phyloP scores from a whole-genome alignment of 495 filamentous ascomycete species.

The Xylaria castorea region DNA sequence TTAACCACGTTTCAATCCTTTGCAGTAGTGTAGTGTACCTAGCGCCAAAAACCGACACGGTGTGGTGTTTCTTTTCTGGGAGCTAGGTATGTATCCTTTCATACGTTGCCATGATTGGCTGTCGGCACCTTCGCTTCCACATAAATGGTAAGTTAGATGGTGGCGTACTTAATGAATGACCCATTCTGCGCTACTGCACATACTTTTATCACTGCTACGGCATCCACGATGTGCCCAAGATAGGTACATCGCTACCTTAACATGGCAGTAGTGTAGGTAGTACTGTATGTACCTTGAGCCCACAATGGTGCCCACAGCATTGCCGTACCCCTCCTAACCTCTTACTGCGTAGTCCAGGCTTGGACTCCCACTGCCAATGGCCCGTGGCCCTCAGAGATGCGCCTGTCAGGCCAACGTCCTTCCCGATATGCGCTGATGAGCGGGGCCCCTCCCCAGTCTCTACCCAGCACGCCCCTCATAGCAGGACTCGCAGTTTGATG shows the following conservation, averaged over 20 bases:
- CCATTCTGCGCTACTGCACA: no score
- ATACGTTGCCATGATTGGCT: neutral
- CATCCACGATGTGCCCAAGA: no score
- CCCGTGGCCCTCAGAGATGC: neutral
- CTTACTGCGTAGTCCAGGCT: neutral
- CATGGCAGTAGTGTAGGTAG: no score
- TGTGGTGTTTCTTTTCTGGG: neutral
- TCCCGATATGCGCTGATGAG: constrained; percentile 14
- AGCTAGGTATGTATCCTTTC: neutral
- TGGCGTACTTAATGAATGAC: neutral
- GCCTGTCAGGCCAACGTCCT: constrained; percentile 18
- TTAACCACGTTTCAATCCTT: constrained; percentile 4
- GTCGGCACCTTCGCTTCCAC: neutral
- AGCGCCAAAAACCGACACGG: constrained; percentile 1
- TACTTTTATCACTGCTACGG: no score
- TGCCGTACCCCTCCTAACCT: neutral
- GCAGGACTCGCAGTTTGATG: neutral
- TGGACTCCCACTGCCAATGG: neutral
- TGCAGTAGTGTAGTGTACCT: neutral
- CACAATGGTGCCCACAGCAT: neutral
- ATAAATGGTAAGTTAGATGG: no score
- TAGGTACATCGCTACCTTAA: no score
- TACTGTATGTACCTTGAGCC: neutral
- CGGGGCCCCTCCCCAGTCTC: neutral
- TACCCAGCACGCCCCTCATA: neutral